Evolutionary conservation across 441 rosid species (phyloP).

Genomic region (Oxalis stricta): DNA sequence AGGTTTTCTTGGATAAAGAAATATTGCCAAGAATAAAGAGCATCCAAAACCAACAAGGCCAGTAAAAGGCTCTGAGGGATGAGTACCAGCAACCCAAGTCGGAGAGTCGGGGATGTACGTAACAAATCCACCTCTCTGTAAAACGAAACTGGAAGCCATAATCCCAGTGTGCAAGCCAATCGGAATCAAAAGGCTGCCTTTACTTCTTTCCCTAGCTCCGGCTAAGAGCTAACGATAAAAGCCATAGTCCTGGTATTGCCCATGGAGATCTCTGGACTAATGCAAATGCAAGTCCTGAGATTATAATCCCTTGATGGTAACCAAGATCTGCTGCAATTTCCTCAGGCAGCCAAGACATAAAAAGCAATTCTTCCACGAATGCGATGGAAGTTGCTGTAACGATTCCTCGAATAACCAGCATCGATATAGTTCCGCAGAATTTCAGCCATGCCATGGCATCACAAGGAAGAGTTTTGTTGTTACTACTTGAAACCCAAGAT

Average conservation of each 20-base stretch:
- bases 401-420: slow-evolving; percentile 42
- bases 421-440: slow-evolving; percentile 25
- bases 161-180: slow-evolving; percentile 69
- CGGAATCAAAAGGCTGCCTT: slow-evolving; percentile 63
- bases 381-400: slow-evolving; percentile 49
- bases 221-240: slow-evolving; percentile 63
- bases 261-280: slow-evolving; percentile 56
- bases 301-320: slow-evolving; percentile 58
- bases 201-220: slow-evolving; percentile 47
- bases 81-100: slow-evolving; percentile 50
- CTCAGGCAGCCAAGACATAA: slow-evolving; percentile 81
- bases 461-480: slow-evolving; percentile 33
- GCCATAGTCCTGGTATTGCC: slow-evolving; percentile 77
- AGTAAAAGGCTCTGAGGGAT: slow-evolving; percentile 69
- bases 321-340: slow-evolving; percentile 79
- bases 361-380: slow-evolving; percentile 78
- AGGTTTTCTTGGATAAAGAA: slow-evolving; percentile 45
- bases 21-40: slow-evolving; percentile 38
- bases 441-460: slow-evolving; percentile 30
- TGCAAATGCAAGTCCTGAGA: slow-evolving; percentile 70
- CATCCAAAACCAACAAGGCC: slow-evolving; percentile 69
- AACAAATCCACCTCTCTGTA: slow-evolving; percentile 59
- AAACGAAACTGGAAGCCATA: slow-evolving; percentile 47
- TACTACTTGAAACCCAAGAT: slow-evolving; percentile 44
- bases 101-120: slow-evolving; percentile 31